Percentiles rank a stretch among this genome's conserved stretches.
Evolutionary conservation across 495 filamentous ascomycete genomes (phyloP).

Genomic region (Rhypophila decipiens): DNA sequence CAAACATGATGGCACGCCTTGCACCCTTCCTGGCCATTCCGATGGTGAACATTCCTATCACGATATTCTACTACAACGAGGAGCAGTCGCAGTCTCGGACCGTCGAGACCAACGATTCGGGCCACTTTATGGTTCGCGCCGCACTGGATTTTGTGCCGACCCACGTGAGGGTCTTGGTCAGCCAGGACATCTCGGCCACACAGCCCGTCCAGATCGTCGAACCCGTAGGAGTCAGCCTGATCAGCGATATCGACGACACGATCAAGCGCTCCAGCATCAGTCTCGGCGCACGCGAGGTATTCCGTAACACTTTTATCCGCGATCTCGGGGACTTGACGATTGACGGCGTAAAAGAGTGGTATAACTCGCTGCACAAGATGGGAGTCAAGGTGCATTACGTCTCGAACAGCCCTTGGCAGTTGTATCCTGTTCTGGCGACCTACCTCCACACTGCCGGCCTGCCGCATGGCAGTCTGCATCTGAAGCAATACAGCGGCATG

Average conservation of each 20-base stretch:
- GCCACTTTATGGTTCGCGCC: conserved; percentile 75
- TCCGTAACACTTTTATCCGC: conserved; percentile 88
- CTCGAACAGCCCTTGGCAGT: conserved; percentile 92
- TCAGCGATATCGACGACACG: conserved; percentile 97
- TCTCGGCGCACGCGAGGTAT: conserved; percentile 84
- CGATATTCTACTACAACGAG: conserved; percentile 89
- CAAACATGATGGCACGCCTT: conserved; percentile 77
- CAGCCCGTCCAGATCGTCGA: conserved; percentile 71
- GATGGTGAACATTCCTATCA: conserved; percentile 64
- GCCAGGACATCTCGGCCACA: conserved; percentile 73
- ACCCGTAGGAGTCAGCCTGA: conserved; percentile 78
- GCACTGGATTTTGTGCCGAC: conserved; percentile 86
- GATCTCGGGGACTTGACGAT: conserved; percentile 76
- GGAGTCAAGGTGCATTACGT: conserved; percentile 89
- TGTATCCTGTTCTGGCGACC: conserved; percentile 78
- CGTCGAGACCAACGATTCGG: conserved; percentile 72
- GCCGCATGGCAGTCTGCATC: conserved; percentile 80
- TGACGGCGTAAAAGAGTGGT: conserved; percentile 86
- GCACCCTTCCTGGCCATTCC: conserved; percentile 85
- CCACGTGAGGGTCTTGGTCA: conserved; percentile 78
- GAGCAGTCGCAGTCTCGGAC: conserved; percentile 69
- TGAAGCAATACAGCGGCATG: conserved; percentile 95
- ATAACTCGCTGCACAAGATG: conserved; percentile 62
- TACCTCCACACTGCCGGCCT: conserved; percentile 77
- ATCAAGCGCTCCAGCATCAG: conserved; percentile 92